Evolutionary conservation across 1,284 basidiomycete genomes (phyloP).

Genomic region (Meira nashicola): DNA sequence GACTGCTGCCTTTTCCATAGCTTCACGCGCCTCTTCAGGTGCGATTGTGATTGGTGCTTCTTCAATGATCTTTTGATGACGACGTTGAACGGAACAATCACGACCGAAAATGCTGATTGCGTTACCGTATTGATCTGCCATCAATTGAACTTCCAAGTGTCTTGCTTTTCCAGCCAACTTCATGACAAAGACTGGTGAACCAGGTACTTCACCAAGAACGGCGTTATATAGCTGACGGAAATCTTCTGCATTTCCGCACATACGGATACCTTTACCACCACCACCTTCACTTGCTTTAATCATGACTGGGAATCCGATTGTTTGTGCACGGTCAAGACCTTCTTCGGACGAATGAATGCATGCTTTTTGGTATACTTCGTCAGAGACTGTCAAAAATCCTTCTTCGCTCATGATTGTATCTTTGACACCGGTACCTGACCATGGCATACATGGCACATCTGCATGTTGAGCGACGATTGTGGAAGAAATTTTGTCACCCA

Average conservation of each 20-base stretch:
- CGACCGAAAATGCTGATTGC: slow-evolving; percentile 98
- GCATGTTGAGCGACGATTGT: slow-evolving; percentile 98
- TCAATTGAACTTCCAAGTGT: slow-evolving; percentile 94
- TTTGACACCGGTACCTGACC: slow-evolving; percentile 92
- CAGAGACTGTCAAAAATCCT: slow-evolving; percentile 90
- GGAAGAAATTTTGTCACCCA: slow-evolving; percentile 99
- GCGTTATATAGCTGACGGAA: slow-evolving; percentile 94
- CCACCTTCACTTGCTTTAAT: slow-evolving; percentile 99
- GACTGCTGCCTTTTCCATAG: slow-evolving; percentile 98
- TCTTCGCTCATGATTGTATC: slow-evolving; percentile 79
- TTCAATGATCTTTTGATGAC: slow-evolving; percentile 99
- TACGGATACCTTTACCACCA: slow-evolving; percentile 75
- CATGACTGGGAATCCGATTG: slow-evolving; percentile 97
- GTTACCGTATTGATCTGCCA: slow-evolving; percentile 98
- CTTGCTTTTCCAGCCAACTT: slow-evolving; percentile 96
- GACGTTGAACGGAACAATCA: slow-evolving; percentile 98
- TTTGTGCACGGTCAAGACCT: slow-evolving; percentile 74
- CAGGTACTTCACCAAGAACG: slow-evolving; percentile 88
- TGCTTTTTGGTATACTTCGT: slow-evolving; percentile 81
- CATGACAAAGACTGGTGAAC: slow-evolving; percentile 99
- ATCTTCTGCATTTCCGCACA: slow-evolving; percentile 59
- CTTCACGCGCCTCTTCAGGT: slow-evolving; percentile 63
- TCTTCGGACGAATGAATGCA: slow-evolving; percentile 87
- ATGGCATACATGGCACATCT: slow-evolving; percentile 96
- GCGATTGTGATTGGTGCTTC: slow-evolving; percentile 99